phyloP scores from a whole-genome alignment of 768 basidiomycete species.

The Collybiopsis luxurians region DNA sequence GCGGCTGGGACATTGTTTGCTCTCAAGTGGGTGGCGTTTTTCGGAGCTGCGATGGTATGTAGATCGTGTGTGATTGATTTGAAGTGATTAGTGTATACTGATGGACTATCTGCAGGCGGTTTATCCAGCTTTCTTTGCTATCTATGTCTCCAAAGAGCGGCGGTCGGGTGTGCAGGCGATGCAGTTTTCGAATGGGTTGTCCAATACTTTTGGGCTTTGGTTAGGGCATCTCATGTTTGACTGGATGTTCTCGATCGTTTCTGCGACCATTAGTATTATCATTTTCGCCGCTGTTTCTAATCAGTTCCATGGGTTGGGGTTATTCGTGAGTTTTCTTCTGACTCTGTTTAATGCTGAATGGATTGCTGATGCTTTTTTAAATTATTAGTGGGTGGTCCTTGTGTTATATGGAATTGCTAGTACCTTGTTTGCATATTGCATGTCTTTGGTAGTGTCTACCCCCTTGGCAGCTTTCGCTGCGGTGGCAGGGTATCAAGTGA shows the following conservation, averaged over 20 bases:
- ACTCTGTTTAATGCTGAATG: neutral
- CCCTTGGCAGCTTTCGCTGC: conserved; percentile 73
- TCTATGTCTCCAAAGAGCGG: conserved; percentile 75
- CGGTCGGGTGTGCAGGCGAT: conserved; percentile 75
- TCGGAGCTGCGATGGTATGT: conserved; percentile 67
- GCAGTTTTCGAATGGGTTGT: conserved; percentile 76
- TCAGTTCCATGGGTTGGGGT: conserved; percentile 68
- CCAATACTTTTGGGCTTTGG: conserved; percentile 70
- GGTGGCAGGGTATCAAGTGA: conserved; percentile 69
- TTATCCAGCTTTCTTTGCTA: conserved; percentile 77
- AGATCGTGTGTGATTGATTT: neutral
- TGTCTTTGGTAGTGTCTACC: conserved; percentile 57
- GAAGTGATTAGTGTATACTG: neutral
- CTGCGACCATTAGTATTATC: conserved; percentile 62
- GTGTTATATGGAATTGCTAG: conserved; percentile 69
- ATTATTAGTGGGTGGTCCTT: conserved; percentile 62
- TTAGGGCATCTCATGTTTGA: conserved; percentile 80
- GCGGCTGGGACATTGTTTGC: conserved; percentile 54
- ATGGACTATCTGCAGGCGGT: conserved; percentile 44
- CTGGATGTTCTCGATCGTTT: conserved; percentile 52
- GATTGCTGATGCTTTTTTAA: neutral
- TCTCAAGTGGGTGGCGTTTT: conserved; percentile 75
- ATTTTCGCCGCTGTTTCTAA: conserved; percentile 54
- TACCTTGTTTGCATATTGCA: conserved; percentile 66
- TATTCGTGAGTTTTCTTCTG: conserved; percentile 41